These are phyloP conservation scores for Macrocybe gigantea DNA, from an alignment of 768 basidiomycete species.

Conservation along the genomic window DNA sequence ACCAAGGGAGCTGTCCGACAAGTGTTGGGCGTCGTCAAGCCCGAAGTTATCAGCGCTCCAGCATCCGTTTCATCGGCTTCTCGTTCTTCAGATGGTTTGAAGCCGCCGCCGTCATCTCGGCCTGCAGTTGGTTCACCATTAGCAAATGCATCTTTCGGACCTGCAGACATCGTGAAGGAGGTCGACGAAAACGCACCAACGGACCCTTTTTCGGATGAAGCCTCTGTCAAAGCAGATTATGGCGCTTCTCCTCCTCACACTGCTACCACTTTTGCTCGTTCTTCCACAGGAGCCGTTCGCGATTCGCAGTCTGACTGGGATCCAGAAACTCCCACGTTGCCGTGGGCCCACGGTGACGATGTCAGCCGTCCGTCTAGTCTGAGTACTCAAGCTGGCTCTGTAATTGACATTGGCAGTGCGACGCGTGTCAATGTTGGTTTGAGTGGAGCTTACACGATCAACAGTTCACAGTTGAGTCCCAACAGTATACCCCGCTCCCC, in stretches of 20 bases:
- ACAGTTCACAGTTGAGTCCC: constrained; percentile 18
- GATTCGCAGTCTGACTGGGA: constrained; percentile 29
- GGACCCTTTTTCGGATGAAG: constrained; percentile 65
- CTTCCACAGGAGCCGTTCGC: constrained; percentile 18
- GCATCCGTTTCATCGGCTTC: constrained; percentile 30
- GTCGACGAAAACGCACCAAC: constrained; percentile 43
- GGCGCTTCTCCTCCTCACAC: constrained; percentile 33
- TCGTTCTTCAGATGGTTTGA: constrained; percentile 31
- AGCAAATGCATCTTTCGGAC: constrained; percentile 66
- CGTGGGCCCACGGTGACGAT: constrained; percentile 34
- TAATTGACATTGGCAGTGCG: constrained; percentile 56
- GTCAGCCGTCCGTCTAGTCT: constrained; percentile 54
- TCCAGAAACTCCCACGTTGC: constrained; percentile 30
- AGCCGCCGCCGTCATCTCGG: constrained; percentile 33
- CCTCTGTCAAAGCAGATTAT: constrained; percentile 31
- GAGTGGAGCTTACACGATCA: constrained; percentile 17
- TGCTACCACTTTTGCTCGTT: constrained; percentile 32
- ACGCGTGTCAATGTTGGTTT: constrained; percentile 64
- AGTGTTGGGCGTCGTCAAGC: constrained; percentile 71
- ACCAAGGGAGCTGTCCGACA: constrained; percentile 59
- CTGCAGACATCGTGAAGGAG: constrained; percentile 56
- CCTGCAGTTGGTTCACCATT: constrained; percentile 59
- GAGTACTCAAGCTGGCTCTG: constrained; percentile 55
- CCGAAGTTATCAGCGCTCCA: constrained; percentile 67
- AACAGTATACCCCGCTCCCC: constrained; percentile 36